Conservation (phyloP, 805 yeast genomes). For the Saturnispora quitensis region DNA sequence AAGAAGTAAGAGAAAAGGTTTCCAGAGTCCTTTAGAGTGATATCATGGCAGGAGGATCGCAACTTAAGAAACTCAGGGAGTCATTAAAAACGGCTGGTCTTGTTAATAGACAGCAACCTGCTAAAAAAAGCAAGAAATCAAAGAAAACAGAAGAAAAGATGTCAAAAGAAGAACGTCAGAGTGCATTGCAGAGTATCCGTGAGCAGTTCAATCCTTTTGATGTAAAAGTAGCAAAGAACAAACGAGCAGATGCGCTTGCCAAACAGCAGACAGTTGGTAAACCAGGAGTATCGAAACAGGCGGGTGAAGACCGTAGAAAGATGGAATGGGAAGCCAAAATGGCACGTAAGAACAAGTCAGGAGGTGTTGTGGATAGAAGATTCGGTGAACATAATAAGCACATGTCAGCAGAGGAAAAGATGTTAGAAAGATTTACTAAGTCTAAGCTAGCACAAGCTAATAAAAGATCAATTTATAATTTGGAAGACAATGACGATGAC, state of each 20-base stretch:
- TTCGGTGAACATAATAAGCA: constrained; percentile 78
- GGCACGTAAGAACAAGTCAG: constrained; percentile 58
- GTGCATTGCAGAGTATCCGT: constrained; percentile 52
- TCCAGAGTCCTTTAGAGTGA: background rate
- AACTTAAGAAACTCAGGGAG: constrained; percentile 72
- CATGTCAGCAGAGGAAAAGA: constrained; percentile 81
- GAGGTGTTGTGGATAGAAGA: constrained; percentile 76
- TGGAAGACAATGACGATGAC: constrained; percentile 64
- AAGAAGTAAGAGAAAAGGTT: background rate
- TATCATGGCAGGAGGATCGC: constrained; percentile 58
- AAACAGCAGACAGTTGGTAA: constrained; percentile 47
- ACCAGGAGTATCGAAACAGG: constrained; percentile 61
- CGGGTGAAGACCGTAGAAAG: constrained; percentile 55
- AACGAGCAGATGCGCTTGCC: constrained; percentile 41
- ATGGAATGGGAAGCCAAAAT: constrained; percentile 57
- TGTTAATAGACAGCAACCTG: constrained; percentile 74
- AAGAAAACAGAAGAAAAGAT: constrained; percentile 50
- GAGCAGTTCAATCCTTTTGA: constrained; percentile 89
- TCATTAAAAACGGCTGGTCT: constrained; percentile 70
- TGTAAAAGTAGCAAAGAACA: constrained; percentile 56
- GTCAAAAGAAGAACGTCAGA: constrained; percentile 58
- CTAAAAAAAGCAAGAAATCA: constrained; percentile 42
- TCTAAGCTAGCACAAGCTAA: constrained; percentile 62
- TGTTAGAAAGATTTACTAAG: constrained; percentile 89
- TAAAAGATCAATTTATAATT: constrained; percentile 56